Base-by-base conservation (phyloP, 805 yeast species). In the Candida ulmi region DNA sequence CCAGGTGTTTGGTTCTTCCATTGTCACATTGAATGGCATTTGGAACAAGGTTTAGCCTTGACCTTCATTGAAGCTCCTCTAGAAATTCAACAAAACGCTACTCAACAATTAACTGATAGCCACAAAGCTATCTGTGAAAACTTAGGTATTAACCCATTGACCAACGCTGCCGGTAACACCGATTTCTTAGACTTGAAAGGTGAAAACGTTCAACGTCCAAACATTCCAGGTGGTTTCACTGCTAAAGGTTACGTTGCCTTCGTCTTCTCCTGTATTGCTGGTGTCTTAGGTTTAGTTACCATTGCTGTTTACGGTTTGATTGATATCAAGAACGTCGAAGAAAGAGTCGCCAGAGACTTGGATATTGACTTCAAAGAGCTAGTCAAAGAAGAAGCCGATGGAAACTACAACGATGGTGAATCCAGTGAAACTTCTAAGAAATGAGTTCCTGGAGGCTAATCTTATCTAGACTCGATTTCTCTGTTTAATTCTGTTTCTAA, bases 1-100 rank as follows among this genome's bases (percentile, higher is more conserved):
- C 99, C 98, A 25, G 99, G 99, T 69, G 90, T 90, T 33, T 91
- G 98, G 99, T 77, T 81, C 63, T 93, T 93, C 95, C 99, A 91
- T 69, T 91, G 99, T 66, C 99, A 91, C 62, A 84, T 93, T 56
- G 98, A 93, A 62, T 91, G 99, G 99, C 99, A 93, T 69, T 75
- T 91, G 71, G 74, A 80, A 56, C 98, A 93, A 70, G 99, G 99
- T 57, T 74, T 91, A 54, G 95, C 95, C 11, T 53, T 88, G 40
- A 69, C 72, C 11, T 67, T 93, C 33, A 66, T 91, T 39, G 99
- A 91, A 67, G 96, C 88, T 40, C 99, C 99, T 23, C 50, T 61
- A 11, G 71, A 72, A 41, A 70, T 91, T 36, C 87, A 81, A 61
- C 62, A 61, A 16, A 67, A 69, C 41, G 52, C 64, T 40, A 43